phyloP scores from a whole-genome alignment of 225 moss, liverwort and hornwort genomes.

The Marchantia paleacea region DNA sequence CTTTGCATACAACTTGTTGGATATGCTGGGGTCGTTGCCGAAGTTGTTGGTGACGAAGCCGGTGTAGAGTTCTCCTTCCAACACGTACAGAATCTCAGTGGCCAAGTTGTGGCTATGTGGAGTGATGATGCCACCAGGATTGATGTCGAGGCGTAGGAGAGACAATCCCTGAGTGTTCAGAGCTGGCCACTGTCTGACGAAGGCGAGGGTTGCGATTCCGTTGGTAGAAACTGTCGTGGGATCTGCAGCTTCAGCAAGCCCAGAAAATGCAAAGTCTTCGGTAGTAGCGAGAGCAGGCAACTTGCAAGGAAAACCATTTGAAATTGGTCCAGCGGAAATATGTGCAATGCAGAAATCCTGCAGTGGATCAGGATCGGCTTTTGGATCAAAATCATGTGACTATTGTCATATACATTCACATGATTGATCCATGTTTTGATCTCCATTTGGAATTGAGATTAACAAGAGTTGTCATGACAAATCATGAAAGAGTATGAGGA shows the following conservation, averaged over 20 bases:
- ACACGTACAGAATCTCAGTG: not conserved
- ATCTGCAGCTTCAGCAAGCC: not conserved
- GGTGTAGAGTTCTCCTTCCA: not conserved
- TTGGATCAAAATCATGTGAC: too few species aligned
- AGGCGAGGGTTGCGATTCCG: not conserved
- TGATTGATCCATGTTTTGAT: too few species aligned
- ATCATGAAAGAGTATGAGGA: too few species aligned
- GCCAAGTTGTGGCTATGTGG: not conserved
- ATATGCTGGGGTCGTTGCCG: not conserved
- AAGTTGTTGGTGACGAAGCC: constrained; percentile 12
- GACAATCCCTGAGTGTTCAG: not conserved
- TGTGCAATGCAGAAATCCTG: constrained; percentile 11
- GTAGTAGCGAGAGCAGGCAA: not conserved
- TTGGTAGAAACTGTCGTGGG: not conserved
- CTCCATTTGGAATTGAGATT: too few species aligned
- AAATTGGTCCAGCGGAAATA: not conserved
- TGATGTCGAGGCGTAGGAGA: not conserved
- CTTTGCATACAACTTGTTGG: constrained; percentile 10
- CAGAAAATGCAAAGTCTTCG: not conserved
- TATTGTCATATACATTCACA: too few species aligned
- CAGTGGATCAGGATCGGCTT: constrained; percentile 4
- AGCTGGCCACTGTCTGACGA: not conserved
- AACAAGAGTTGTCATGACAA: too few species aligned
- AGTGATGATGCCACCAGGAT: not conserved
- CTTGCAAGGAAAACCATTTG: constrained; percentile 4